Conservation (phyloP, 2,329 filamentous ascomycete species). For the Albifimbria verrucaria region DNA sequence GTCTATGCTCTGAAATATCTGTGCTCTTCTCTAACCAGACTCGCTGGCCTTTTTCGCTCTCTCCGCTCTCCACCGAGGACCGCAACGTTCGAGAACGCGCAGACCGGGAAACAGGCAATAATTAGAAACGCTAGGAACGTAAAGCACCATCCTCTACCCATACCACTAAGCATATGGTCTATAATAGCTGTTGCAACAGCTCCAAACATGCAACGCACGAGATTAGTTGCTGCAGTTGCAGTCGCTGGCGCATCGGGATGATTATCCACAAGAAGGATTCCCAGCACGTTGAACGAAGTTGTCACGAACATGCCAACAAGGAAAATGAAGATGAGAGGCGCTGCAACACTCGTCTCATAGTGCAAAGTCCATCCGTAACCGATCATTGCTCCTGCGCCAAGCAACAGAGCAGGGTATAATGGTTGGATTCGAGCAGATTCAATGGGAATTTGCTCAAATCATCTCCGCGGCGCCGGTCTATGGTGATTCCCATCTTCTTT, state of each 20-base stretch:
- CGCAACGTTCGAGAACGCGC: slow-evolving; percentile 45
- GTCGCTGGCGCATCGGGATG: not conserved
- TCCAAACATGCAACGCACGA: slow-evolving; percentile 7
- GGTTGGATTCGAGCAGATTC: slow-evolving; percentile 39
- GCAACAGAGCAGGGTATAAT: slow-evolving; percentile 40
- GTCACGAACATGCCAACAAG: not conserved
- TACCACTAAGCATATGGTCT: slow-evolving; percentile 2
- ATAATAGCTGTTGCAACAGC: slow-evolving; percentile 8
- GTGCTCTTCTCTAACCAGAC: too few species aligned
- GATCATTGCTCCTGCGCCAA: not conserved
- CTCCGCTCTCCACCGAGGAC: slow-evolving; percentile 48
- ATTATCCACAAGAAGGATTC: not conserved
- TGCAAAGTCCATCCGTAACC: not conserved
- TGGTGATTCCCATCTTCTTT: slow-evolving; percentile 39
- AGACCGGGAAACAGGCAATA: slow-evolving; percentile 44
- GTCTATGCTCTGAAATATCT: too few species aligned
- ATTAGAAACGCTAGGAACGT: slow-evolving; percentile 37
- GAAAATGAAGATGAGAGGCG: not conserved
- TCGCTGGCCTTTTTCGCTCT: slow-evolving; percentile 33
- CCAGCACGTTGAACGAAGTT: not conserved
- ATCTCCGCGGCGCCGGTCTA: slow-evolving; percentile 43
- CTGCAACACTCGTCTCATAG: not conserved
- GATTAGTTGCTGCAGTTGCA: not conserved
- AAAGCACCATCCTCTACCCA: not conserved
- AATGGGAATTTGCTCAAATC: slow-evolving; percentile 38